Percentiles rank a stretch among this genome's conserved stretches.
Conservation (phyloP, 148 eudicot species). For the Fallopia convolvulus region DNA sequence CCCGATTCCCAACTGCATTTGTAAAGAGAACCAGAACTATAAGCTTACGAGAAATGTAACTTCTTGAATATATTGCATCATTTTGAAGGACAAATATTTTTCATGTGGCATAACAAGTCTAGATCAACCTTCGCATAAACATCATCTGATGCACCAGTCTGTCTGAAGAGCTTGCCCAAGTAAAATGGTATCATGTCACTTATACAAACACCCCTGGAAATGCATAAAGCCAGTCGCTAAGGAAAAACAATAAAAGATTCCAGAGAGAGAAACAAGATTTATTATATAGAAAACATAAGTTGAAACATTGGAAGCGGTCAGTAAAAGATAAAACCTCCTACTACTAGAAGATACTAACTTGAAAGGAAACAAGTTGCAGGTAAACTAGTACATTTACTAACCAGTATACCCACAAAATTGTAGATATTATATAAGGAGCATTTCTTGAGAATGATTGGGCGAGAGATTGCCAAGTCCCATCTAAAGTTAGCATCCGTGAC, state of each 20-base stretch:
- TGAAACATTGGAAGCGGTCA: too few species aligned
- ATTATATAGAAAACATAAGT: neutral
- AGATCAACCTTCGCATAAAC: constrained; percentile 66
- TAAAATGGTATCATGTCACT: constrained; percentile 95
- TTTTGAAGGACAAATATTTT: neutral
- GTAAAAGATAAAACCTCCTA: too few species aligned
- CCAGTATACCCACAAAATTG: constrained; percentile 93
- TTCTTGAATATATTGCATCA: neutral
- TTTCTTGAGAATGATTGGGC: constrained; percentile 69
- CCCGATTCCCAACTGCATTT: constrained; percentile 68
- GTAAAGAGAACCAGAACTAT: constrained; percentile 1
- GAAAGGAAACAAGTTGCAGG: too few species aligned
- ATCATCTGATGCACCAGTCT: constrained; percentile 73
- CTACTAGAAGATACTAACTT: too few species aligned
- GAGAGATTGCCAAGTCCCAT: constrained; percentile 88
- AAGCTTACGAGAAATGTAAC: constrained; percentile 4
- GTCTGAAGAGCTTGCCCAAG: constrained; percentile 69
- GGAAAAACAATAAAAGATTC: neutral
- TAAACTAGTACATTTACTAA: constrained; percentile 21
- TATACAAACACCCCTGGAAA: constrained; percentile 82
- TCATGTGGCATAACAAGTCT: constrained; percentile 6
- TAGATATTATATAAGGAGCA: constrained; percentile 71
- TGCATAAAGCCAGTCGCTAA: neutral
- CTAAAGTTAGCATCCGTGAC: constrained; percentile 58
- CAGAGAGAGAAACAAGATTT: neutral